Conservation (phyloP, 1,139 yeast genomes). For the Taphrina deformans region DNA sequence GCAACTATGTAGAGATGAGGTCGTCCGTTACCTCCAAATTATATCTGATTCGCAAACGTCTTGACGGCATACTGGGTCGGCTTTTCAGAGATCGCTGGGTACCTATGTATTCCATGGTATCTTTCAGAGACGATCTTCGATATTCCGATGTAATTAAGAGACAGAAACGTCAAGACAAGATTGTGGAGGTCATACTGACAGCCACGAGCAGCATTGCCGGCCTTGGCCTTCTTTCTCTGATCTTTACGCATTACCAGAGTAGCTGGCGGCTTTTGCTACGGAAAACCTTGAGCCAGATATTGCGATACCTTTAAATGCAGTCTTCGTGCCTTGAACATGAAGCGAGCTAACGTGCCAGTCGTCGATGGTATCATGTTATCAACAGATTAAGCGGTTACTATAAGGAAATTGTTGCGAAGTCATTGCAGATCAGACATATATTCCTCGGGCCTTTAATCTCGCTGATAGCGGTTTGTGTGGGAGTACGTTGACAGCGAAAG, state of each 20-base stretch:
- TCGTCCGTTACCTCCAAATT: constrained; percentile 67
- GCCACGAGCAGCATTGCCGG: not conserved
- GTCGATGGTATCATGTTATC: not conserved
- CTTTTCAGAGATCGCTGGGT: constrained; percentile 51
- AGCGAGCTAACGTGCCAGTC: too few species aligned
- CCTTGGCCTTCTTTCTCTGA: not conserved
- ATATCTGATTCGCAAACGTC: constrained; percentile 63
- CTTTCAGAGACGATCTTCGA: constrained; percentile 78
- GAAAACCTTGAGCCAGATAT: not conserved
- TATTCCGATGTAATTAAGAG: constrained; percentile 67
- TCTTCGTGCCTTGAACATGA: too few species aligned
- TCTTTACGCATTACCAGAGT: not conserved
- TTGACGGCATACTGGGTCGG: constrained; percentile 60
- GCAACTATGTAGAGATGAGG: constrained; percentile 85
- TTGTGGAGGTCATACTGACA: not conserved
- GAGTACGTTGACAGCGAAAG: too few species aligned
- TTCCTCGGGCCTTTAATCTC: too few species aligned
- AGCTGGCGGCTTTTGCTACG: not conserved
- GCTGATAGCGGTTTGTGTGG: too few species aligned
- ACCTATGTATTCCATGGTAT: constrained; percentile 88
- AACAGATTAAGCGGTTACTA: too few species aligned
- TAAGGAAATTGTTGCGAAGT: too few species aligned
- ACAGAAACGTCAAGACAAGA: constrained; percentile 52
- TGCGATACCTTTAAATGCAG: not conserved
- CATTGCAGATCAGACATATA: too few species aligned